Percentiles rank a stretch among this genome's conserved stretches.
phyloP scores from a whole-genome alignment of 768 basidiomycete species.

The Boletus pseudo-olivaceus region DNA sequence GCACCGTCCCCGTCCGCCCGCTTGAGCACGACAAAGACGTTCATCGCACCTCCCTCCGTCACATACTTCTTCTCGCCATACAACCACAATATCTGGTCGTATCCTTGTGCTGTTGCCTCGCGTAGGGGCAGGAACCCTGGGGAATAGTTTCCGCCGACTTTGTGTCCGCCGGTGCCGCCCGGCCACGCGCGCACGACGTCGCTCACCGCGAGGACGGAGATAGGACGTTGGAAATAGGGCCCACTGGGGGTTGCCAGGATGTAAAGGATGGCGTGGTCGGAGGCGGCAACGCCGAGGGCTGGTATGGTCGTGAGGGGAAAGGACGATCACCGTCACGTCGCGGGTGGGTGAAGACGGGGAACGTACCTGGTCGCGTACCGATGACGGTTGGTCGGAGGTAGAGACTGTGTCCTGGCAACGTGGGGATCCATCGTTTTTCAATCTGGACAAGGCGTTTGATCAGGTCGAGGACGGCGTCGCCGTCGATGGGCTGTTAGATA shows the following conservation, averaged over 20 bases:
- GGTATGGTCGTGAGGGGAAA: background rate
- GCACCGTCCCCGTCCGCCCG: slow-evolving; percentile 51
- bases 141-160: slow-evolving; percentile 65
- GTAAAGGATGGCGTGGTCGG: slow-evolving; percentile 79
- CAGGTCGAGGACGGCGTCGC: slow-evolving; percentile 44
- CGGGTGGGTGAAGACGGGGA: background rate
- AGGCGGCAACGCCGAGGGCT: slow-evolving; percentile 69
- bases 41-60: slow-evolving; percentile 75
- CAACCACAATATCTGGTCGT: slow-evolving; percentile 79
- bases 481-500: slow-evolving; percentile 38
- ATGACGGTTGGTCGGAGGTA: slow-evolving; percentile 84
- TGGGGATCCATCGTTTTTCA: slow-evolving; percentile 86
- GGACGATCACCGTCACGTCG: background rate
- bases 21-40: slow-evolving; percentile 67
- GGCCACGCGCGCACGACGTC: slow-evolving; percentile 79
- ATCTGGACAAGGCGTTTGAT: slow-evolving; percentile 64
- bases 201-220: slow-evolving; percentile 59
- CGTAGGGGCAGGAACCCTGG: slow-evolving; percentile 61
- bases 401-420: slow-evolving; percentile 66
- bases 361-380: slow-evolving; percentile 40
- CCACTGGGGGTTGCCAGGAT: slow-evolving; percentile 68
- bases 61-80: slow-evolving; percentile 55
- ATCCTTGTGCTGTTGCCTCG: slow-evolving; percentile 63
- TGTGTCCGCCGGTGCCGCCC: slow-evolving; percentile 67
- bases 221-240: slow-evolving; percentile 51